Evolutionary conservation across 2,329 filamentous ascomycete genomes (phyloP).

Genomic region (Dothidotthia symphoricarpi): DNA sequence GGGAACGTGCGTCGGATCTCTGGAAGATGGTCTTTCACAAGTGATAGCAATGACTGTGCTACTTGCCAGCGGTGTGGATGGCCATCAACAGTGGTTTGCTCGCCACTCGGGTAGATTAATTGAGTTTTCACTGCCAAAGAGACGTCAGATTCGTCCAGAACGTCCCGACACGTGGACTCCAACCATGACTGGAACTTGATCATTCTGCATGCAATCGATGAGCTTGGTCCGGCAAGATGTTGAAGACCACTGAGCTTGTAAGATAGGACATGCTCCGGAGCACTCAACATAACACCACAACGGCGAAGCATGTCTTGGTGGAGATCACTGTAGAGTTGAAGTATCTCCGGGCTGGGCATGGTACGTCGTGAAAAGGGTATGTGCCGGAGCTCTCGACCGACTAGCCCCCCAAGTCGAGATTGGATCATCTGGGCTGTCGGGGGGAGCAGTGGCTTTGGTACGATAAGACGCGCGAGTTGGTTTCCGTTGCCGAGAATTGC

Average conservation of each 20-base stretch:
- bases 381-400: slow-evolving; percentile 55
- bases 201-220: slow-evolving; percentile 50
- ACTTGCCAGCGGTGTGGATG: slow-evolving; percentile 44
- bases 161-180: slow-evolving; percentile 53
- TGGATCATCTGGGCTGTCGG: slow-evolving; percentile 60
- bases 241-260: slow-evolving; percentile 64
- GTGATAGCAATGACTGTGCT: slow-evolving; percentile 36
- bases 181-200: slow-evolving; percentile 54
- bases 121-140: slow-evolving; percentile 46
- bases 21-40: slow-evolving; percentile 28
- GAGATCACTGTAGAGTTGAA: slow-evolving; percentile 38
- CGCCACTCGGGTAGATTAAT: slow-evolving; percentile 47
- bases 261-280: slow-evolving; percentile 65
- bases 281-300: slow-evolving; percentile 57
- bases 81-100: slow-evolving; percentile 42
- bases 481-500: slow-evolving; percentile 41
- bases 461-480: slow-evolving; percentile 54
- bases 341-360: slow-evolving; percentile 29
- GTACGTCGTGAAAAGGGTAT: slow-evolving; percentile 59
- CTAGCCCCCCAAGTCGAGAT: slow-evolving; percentile 54
- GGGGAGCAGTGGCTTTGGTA: slow-evolving; percentile 56
- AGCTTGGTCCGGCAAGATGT: slow-evolving; percentile 50
- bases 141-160: slow-evolving; percentile 61
- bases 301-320: slow-evolving; percentile 45
- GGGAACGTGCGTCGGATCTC: slow-evolving; percentile 44